Base-by-base conservation (phyloP, 78 protist species). In the Salpingoeca rosetta region DNA sequence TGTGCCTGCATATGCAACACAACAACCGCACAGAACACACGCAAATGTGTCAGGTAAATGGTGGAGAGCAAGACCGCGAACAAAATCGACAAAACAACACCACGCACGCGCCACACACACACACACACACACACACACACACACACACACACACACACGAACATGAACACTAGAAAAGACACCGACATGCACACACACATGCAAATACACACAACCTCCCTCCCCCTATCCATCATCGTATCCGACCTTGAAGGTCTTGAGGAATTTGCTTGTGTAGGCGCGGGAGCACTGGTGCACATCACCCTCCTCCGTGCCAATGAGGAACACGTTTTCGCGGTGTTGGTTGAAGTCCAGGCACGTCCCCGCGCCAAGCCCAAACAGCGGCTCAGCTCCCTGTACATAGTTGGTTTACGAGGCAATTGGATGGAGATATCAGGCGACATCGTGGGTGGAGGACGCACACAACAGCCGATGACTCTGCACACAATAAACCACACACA, bases 291-390 rank as follows among this genome's bases (percentile, higher is more conserved):
- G 88, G 86, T 85, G 91, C 75, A 94, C 79, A 36, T 24, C 0
- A 17, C 95, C 97, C 74, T 92, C 95, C 84, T 94, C 95, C 24
- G 95, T 90, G 24, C 97, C 97, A 12, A 94, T 92, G n/a, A 94
- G 41, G 82, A 91, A 91, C 39, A 94, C 82, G 81, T 90, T 88
- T 37, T 88, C 89, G 73, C 11, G 7, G 26, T 36, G 0, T 1
- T 1, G 80, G 83, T 87, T 35, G 78, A 94, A 89, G 84, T 88
- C 94, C 57, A 94, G 87, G 87, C 92, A 84, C 74, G 83, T 45
- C 39, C 95, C 91, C 25, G 88, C 90, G 7, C 94, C 90, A 11
- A 94, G 92, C 12, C 94, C 91, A 0, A 74, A 73, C 31, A 90
- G 85, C 72, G 90, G 7, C 0, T 86, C 40, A 38, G 85, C 90